Percentiles rank a stretch among this genome's conserved stretches.
Conservation (phyloP, 495 filamentous ascomycete genomes). For the Evansstolkia leycettana region DNA sequence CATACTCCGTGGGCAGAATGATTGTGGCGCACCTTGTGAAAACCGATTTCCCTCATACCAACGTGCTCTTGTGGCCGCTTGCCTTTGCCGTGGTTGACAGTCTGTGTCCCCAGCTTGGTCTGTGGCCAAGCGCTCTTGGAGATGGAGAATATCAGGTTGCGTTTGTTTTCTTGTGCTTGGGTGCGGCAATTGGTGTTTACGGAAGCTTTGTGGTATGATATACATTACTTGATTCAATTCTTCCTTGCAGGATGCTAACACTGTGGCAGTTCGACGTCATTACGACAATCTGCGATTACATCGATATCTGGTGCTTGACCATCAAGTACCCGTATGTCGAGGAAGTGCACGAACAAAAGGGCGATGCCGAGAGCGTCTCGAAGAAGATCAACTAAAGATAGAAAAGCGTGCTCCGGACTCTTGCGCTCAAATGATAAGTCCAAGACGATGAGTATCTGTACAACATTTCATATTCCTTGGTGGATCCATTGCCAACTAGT, state of each 20-base stretch:
- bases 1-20: constrained; percentile 88
- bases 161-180: constrained; percentile 75
- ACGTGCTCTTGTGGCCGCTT: constrained; percentile 60
- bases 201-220: constrained; percentile 76
- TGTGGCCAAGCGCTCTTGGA: constrained; percentile 74
- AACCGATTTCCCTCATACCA: constrained; percentile 74
- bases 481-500: no score
- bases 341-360: constrained; percentile 14
- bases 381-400: constrained; percentile 19
- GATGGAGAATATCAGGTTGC: constrained; percentile 66
- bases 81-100: constrained; percentile 64
- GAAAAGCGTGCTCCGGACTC: not conserved
- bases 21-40: constrained; percentile 87
- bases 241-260: not conserved
- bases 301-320: constrained; percentile 95
- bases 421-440: not conserved
- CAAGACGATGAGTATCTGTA: not conserved
- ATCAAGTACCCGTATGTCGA: constrained; percentile 59
- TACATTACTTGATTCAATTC: not conserved
- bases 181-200: constrained; percentile 73
- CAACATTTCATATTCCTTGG: not conserved
- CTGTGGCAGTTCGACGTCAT: constrained; percentile 64
- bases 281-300: constrained; percentile 90
- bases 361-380: constrained; percentile 9
- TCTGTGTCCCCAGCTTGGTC: constrained; percentile 52